Percentiles rank a stretch among this genome's conserved stretches.
Evolutionary conservation across 1,284 basidiomycete species (phyloP).

Genomic region (Hymenochaete sp.): DNA sequence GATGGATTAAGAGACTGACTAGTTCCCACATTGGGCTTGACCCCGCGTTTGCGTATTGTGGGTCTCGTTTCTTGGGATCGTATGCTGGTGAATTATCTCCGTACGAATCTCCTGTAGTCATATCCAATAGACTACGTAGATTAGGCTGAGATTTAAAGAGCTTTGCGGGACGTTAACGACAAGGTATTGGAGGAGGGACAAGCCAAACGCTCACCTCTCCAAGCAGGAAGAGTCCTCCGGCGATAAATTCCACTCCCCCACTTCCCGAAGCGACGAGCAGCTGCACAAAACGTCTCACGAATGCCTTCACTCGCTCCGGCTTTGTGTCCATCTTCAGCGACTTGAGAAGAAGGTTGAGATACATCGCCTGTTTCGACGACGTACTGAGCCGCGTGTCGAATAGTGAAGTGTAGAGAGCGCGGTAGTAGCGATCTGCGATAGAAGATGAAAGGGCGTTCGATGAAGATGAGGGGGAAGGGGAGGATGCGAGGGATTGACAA

Average conservation of each 20-base stretch:
- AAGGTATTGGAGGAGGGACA: neutral
- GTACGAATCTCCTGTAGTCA: slow-evolving; percentile 23
- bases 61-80: slow-evolving; percentile 87
- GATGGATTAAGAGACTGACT: slow-evolving; percentile 36
- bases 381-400: slow-evolving; percentile 74
- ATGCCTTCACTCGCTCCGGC: slow-evolving; percentile 64
- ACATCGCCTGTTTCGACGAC: slow-evolving; percentile 95
- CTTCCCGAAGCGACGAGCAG: slow-evolving; percentile 60
- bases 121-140: slow-evolving; percentile 58
- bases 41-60: slow-evolving; percentile 79
- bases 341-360: slow-evolving; percentile 93
- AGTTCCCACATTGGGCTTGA: slow-evolving; percentile 85
- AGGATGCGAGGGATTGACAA: slow-evolving; percentile 37
- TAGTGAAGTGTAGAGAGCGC: slow-evolving; percentile 84
- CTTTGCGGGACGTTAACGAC: slow-evolving; percentile 30
- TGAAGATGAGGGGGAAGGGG: slow-evolving; percentile 30
- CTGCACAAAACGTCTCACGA: slow-evolving; percentile 85
- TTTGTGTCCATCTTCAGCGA: slow-evolving; percentile 77
- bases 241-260: slow-evolving; percentile 83
- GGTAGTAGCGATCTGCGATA: slow-evolving; percentile 82
- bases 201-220: slow-evolving; percentile 47
- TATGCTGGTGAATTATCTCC: slow-evolving; percentile 40
- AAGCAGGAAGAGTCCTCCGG: slow-evolving; percentile 74
- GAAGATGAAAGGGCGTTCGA: slow-evolving; percentile 33
- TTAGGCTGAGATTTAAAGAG: slow-evolving; percentile 70